Conservation (phyloP, 352 stramenopile species). For the Aphanomyces invadans region DNA sequence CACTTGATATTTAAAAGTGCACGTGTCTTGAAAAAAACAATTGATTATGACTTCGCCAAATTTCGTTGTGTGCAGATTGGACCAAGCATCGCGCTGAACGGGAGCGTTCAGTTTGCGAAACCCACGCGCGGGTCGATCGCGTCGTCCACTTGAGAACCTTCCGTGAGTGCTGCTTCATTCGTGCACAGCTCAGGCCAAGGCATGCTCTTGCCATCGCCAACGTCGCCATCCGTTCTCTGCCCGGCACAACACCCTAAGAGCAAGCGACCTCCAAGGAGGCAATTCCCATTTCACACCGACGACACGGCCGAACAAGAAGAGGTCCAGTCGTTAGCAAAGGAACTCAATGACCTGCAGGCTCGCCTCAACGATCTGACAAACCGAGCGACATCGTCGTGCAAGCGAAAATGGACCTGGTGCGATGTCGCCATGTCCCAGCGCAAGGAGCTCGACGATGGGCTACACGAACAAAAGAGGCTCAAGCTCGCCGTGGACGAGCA, state of each 20-base stretch:
- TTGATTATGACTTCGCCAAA: background rate
- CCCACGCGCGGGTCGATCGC: background rate
- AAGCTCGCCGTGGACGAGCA: background rate
- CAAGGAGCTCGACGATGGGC: background rate
- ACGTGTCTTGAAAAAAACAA: too few relatives aligned
- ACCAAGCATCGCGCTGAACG: background rate
- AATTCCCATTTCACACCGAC: too few relatives aligned
- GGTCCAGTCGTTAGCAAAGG: background rate
- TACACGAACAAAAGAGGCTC: slow-evolving; percentile 8
- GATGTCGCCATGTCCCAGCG: background rate
- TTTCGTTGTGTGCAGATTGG: background rate
- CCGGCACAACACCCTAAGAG: too few relatives aligned
- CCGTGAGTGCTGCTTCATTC: too few relatives aligned
- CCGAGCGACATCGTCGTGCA: background rate
- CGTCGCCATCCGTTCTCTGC: too few relatives aligned
- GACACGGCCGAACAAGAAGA: background rate
- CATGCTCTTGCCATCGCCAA: too few relatives aligned
- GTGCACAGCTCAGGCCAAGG: too few relatives aligned
- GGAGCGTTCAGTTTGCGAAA: background rate
- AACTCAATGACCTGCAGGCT: background rate
- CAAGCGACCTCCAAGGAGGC: too few relatives aligned
- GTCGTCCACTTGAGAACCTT: background rate
- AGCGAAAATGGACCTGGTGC: slow-evolving; percentile 4
- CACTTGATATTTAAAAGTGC: slow-evolving; percentile 1
- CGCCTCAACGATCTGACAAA: background rate